A percentile compares a stretch with the other conserved stretches of the same genome.
These are phyloP conservation scores for Fusarium virguliforme DNA, from an alignment of 2,329 filamentous ascomycete genomes.

Conservation along the genomic window DNA sequence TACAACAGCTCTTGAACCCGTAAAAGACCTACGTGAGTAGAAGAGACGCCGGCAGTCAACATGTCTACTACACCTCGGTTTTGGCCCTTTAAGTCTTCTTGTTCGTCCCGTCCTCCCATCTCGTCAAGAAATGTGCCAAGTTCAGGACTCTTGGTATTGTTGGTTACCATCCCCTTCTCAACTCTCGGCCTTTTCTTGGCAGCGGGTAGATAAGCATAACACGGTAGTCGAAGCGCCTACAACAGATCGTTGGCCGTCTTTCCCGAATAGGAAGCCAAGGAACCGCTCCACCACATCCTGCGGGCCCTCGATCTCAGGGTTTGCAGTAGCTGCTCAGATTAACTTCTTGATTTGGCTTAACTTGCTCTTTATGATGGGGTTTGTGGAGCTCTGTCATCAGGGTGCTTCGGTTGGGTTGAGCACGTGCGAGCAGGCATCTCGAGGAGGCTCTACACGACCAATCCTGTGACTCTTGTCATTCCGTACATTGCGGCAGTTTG, in stretches of 20 bases:
- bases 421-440: not conserved
- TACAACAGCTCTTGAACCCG: not conserved
- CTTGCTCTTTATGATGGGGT: not conserved
- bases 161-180: not conserved
- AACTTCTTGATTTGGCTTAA: conserved; percentile 1
- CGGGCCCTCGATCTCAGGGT: not conserved
- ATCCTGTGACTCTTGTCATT: conserved; percentile 13
- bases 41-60: no score
- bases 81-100: not conserved
- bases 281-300: conserved; percentile 3
- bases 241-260: not conserved
- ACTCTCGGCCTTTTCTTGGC: conserved; percentile 9
- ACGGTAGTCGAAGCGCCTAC: not conserved
- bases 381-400: not conserved
- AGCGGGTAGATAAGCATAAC: conserved; percentile 14
- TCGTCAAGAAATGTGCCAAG: conserved; percentile 3
- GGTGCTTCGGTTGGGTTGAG: not conserved
- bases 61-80: not conserved
- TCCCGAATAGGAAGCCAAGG: conserved; percentile 16
- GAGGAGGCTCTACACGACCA: conserved; percentile 2
- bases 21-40: not conserved
- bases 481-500: conserved; percentile 1
- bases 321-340: not conserved
- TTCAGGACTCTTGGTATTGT: not conserved
- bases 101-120: not conserved